Evolutionary conservation across 148 eudicot species (phyloP).

Genomic region (Rhododendron williamsianum): DNA sequence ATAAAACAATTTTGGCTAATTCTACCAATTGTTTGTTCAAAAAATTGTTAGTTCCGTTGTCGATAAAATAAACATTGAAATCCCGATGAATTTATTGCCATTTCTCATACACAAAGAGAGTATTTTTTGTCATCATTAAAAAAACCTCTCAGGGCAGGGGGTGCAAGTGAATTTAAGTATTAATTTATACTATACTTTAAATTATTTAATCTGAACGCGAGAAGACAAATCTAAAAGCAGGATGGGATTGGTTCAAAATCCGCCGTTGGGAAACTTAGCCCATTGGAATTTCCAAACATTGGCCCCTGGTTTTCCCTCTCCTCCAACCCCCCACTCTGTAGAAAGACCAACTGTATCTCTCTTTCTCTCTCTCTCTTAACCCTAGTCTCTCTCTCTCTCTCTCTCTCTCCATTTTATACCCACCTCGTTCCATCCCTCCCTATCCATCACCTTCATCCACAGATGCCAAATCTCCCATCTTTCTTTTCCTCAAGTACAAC

Average conservation of each 20-base stretch:
- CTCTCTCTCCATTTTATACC: background rate
- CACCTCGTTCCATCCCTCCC: background rate
- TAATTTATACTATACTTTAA: too few species aligned
- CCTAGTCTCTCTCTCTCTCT: too few species aligned
- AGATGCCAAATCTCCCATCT: background rate
- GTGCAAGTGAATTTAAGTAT: too few species aligned
- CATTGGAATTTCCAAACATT: background rate
- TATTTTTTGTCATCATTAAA: too few species aligned
- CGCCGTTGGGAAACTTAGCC: constrained; percentile 9
- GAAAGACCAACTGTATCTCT: background rate
- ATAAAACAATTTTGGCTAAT: too few species aligned
- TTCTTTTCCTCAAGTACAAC: background rate
- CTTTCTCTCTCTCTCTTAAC: background rate
- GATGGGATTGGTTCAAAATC: background rate
- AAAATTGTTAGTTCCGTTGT: too few species aligned
- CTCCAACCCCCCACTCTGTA: too few species aligned
- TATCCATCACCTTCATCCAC: constrained; percentile 6
- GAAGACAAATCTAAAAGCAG: background rate
- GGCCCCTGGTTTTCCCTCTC: constrained; percentile 11
- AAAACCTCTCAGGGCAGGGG: too few species aligned
- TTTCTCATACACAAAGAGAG: too few species aligned
- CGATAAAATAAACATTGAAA: too few species aligned
- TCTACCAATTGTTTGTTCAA: too few species aligned
- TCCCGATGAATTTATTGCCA: too few species aligned
- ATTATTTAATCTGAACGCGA: background rate